Percentiles rank a stretch among this genome's conserved stretches.
These are phyloP conservation scores for Salix viminalis DNA, from an alignment of 345 rosid genomes.

Conservation along the genomic window DNA sequence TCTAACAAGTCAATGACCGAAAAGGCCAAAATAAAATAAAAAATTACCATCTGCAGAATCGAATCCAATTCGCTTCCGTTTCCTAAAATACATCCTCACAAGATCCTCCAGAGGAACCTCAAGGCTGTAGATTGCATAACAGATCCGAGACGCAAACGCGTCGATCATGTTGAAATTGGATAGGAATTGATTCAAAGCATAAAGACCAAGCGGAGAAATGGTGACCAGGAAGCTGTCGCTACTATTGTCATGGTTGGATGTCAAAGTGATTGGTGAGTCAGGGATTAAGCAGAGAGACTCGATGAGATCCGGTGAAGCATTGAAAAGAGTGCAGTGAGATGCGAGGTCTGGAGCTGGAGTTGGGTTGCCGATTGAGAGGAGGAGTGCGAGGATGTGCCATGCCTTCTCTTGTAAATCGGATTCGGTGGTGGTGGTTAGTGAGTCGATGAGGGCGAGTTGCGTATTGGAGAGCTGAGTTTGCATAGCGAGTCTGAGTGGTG, in stretches of 20 bases:
- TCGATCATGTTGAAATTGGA: conserved; percentile 11
- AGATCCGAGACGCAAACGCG: conserved; percentile 2
- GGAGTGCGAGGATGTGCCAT: conserved; percentile 49
- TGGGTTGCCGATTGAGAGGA: conserved; percentile 49
- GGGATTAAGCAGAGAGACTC: conserved; percentile 40
- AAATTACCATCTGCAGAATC: conserved; percentile 12
- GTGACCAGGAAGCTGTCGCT: conserved; percentile 19
- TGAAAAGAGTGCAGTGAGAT: conserved; percentile 36
- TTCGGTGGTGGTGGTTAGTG: conserved; percentile 7
- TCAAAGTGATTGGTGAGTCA: conserved; percentile 43
- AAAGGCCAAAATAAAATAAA: background rate
- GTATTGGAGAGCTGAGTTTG: background rate
- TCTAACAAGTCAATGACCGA: background rate
- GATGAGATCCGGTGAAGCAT: conserved; percentile 34
- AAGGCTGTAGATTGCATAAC: background rate
- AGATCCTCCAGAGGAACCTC: background rate
- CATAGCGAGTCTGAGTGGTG: conserved; percentile 1
- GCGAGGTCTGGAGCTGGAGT: conserved; percentile 37
- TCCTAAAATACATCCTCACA: conserved; percentile 16
- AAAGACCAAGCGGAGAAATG: conserved; percentile 27
- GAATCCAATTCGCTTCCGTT: conserved; percentile 31
- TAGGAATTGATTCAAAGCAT: conserved; percentile 21
- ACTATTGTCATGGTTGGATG: background rate
- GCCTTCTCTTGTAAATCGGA: conserved; percentile 30
- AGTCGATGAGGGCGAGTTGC: conserved; percentile 9